Percentiles rank a stretch among this genome's conserved stretches.
phyloP scores from a whole-genome alignment of 1,284 basidiomycete genomes.

The Ganoderma sp. region DNA sequence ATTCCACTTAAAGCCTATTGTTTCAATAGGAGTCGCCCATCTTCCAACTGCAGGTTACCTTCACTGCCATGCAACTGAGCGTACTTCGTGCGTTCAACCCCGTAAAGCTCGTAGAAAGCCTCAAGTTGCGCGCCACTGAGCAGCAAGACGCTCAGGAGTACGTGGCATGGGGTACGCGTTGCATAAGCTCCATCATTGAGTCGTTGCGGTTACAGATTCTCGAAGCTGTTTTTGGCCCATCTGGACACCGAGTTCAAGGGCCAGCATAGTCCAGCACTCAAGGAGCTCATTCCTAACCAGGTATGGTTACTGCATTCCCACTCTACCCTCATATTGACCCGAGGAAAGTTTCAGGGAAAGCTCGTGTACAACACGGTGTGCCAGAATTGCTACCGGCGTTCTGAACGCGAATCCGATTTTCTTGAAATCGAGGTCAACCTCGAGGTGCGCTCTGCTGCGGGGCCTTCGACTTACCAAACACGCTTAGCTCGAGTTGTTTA shows the following conservation, averaged over 20 bases:
- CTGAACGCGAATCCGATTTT: slow-evolving; percentile 73
- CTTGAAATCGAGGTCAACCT: slow-evolving; percentile 87
- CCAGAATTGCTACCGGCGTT: slow-evolving; percentile 67
- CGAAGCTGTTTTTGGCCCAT: slow-evolving; percentile 90
- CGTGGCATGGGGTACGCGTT: slow-evolving; percentile 35
- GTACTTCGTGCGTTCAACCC: slow-evolving; percentile 80
- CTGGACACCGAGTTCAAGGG: slow-evolving; percentile 85
- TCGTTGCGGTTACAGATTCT: slow-evolving; percentile 64
- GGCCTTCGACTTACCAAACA: background rate
- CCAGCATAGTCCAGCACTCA: slow-evolving; percentile 64
- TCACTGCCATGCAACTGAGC: slow-evolving; percentile 82
- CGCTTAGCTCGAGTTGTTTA: slow-evolving; percentile 37
- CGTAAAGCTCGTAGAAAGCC: slow-evolving; percentile 78
- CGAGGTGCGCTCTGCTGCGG: slow-evolving; percentile 51
- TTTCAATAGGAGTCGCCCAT: slow-evolving; percentile 66
- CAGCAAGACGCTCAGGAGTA: slow-evolving; percentile 97
- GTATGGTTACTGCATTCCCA: slow-evolving; percentile 44
- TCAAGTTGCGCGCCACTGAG: slow-evolving; percentile 78
- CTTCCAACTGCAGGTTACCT: slow-evolving; percentile 76
- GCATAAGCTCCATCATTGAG: slow-evolving; percentile 13
- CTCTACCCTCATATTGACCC: background rate
- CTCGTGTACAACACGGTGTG: slow-evolving; percentile 83
- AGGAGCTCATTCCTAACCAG: slow-evolving; percentile 73
- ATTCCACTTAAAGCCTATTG: background rate
- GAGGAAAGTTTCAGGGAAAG: slow-evolving; percentile 81